Conservation (phyloP, 345 rosid genomes). For the Physaria fendleri region DNA sequence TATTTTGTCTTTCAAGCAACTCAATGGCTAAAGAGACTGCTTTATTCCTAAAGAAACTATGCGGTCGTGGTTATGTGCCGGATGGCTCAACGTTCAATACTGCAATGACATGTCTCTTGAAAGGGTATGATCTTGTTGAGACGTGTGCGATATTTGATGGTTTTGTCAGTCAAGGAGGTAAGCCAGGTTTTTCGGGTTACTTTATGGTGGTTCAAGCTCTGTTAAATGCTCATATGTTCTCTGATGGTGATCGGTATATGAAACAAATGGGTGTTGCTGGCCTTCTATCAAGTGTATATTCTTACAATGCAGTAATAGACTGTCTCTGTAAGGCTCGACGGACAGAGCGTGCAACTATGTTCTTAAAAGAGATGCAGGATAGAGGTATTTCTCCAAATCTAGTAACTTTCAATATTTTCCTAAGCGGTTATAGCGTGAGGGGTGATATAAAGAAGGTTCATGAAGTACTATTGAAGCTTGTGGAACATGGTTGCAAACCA, state of each 20-base stretch:
- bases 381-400: conserved; percentile 59
- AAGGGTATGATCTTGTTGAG: conserved; percentile 48
- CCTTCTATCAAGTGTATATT: conserved; percentile 43
- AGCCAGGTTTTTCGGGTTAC: conserved; percentile 53
- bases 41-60: conserved; percentile 39
- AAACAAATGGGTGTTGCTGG: conserved; percentile 43
- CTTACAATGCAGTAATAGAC: conserved; percentile 68
- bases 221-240: conserved; percentile 37
- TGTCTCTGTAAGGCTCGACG: conserved; percentile 64
- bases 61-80: conserved; percentile 49
- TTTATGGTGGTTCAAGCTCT: conserved; percentile 56
- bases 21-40: conserved; percentile 75
- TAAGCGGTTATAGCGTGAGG: conserved; percentile 47
- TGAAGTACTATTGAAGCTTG: conserved; percentile 42
- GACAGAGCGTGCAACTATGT: conserved; percentile 43
- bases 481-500: conserved; percentile 54
- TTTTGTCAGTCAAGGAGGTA: conserved; percentile 47
- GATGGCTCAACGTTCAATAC: conserved; percentile 52
- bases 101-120: conserved; percentile 55
- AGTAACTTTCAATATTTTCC: conserved; percentile 75
- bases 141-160: conserved; percentile 50
- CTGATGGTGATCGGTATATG: conserved; percentile 48
- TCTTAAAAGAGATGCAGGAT: conserved; percentile 45
- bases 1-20: conserved; percentile 56
- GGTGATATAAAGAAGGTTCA: conserved; percentile 43